Evolutionary conservation across 1,284 basidiomycete species (phyloP).

Genomic region (Rhodotorula sp.): DNA sequence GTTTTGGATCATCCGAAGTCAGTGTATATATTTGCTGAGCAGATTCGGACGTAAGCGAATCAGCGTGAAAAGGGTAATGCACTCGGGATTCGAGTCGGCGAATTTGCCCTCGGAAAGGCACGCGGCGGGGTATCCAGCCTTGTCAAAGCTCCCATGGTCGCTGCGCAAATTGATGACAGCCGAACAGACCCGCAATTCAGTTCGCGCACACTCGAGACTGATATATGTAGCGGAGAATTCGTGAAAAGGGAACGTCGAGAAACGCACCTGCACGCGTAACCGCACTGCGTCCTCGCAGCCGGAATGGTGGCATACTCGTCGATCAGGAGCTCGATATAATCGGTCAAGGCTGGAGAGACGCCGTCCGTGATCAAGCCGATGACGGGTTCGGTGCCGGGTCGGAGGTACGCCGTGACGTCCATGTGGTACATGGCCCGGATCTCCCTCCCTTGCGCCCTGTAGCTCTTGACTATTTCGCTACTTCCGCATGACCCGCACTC

Average conservation of each 20-base stretch:
- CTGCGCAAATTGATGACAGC: slow-evolving; percentile 42
- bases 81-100: slow-evolving; percentile 33
- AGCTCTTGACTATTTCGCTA: slow-evolving; percentile 79
- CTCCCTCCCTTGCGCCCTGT: slow-evolving; percentile 49
- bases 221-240: too few relatives aligned
- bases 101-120: slow-evolving; percentile 45
- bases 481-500: slow-evolving; percentile 76
- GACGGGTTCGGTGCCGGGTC: slow-evolving; percentile 76
- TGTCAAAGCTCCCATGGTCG: slow-evolving; percentile 56
- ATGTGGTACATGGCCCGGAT: slow-evolving; percentile 66
- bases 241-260: too few relatives aligned
- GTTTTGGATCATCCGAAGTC: background rate
- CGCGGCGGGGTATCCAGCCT: slow-evolving; percentile 47
- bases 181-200: too few relatives aligned
- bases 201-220: too few relatives aligned
- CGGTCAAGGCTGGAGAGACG: slow-evolving; percentile 66
- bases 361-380: slow-evolving; percentile 89
- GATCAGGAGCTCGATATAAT: slow-evolving; percentile 69
- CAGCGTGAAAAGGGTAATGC: background rate
- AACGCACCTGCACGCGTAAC: slow-evolving; percentile 10
- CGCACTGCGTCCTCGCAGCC: background rate
- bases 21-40: background rate
- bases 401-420: slow-evolving; percentile 83
- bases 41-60: background rate
- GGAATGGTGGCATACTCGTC: slow-evolving; percentile 60